Evolutionary conservation across 2,329 filamentous ascomycete species (phyloP), one percentile per base, ranked within the genome.

Genomic region (Mariannaea sp.): DNA sequence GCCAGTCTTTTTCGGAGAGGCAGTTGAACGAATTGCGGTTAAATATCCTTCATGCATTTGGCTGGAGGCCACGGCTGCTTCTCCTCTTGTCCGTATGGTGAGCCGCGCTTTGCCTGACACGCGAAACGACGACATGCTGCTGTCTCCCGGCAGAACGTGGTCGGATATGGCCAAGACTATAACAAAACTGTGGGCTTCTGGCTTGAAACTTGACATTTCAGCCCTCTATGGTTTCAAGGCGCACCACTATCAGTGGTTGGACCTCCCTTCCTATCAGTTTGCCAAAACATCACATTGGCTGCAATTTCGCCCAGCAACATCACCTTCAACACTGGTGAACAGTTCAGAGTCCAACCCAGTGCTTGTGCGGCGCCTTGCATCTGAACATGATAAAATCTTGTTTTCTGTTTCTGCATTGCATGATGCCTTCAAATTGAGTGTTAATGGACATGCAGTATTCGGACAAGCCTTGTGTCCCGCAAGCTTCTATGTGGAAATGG

Each of bases 21-120:
- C 58, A 1, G 22, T 56, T 10, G 38, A 33, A 1, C 53, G 58
- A 10, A 4, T 61, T 4, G 58, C 59, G 24, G 8, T 41, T 12
- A 41, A 35, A 1, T 40, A 59, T 1, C 57, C 52, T 4, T 12
- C 38, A 2, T 59, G 52, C 44, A 47, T 58, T 13, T 61, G 54
- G 50, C 52, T 61, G 9, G 59, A 61, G 38, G 57, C 59, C 1
- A 57, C 57, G 16, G 54, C 44, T 39, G 49, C 30, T 17, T 47
- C 57, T 9, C 57, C 59, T 3, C 42, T 59, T 32, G 39, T 54
- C 3, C 30, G 54, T 39, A 61, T 61, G 59, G 32, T 38, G 12
- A 59, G 22, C 8, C 22, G 22, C 8, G 22, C 22, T 5, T 8
- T 24, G 5, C 8, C 22, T 24, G 8, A 24, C 8, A 24, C n/a